Evolutionary conservation across 2,329 filamentous ascomycete genomes (phyloP).

Genomic region (Pseudogymnoascus verrucosus): DNA sequence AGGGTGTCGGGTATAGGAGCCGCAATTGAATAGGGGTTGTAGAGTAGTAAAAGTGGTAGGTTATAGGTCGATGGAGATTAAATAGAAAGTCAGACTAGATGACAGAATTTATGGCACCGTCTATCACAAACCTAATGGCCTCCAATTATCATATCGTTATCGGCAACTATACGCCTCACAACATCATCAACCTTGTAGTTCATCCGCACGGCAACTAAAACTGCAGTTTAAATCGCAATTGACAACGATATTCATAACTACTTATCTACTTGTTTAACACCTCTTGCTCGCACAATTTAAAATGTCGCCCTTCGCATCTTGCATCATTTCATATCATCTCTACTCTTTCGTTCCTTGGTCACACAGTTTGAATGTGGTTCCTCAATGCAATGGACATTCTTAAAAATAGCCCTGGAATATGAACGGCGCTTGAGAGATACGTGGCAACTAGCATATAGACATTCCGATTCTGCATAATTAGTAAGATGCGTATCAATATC

Average conservation of each 20-base stretch:
- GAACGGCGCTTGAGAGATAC: background rate
- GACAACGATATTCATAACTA: too few species aligned
- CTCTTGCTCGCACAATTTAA: too few species aligned
- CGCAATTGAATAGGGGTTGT: background rate
- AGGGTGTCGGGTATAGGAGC: background rate
- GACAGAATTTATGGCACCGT: background rate
- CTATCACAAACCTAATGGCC: background rate
- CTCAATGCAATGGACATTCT: background rate
- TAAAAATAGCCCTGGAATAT: background rate
- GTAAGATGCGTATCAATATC: too few species aligned
- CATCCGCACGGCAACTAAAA: too few species aligned
- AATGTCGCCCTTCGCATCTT: background rate
- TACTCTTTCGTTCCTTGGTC: background rate
- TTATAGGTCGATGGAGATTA: background rate
- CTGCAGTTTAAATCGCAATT: too few species aligned
- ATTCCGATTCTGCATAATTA: too few species aligned
- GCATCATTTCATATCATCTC: background rate
- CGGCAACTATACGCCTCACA: too few species aligned
- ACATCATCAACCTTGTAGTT: too few species aligned
- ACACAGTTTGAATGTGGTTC: background rate
- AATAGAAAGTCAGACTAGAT: background rate
- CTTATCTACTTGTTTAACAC: too few species aligned
- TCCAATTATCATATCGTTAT: too few species aligned
- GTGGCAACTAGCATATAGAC: too few species aligned
- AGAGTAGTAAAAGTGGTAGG: background rate